A percentile compares a stretch with the other conserved stretches of the same genome.
phyloP scores from a whole-genome alignment of 345 rosid genomes.

The Moricandia moricandioides region DNA sequence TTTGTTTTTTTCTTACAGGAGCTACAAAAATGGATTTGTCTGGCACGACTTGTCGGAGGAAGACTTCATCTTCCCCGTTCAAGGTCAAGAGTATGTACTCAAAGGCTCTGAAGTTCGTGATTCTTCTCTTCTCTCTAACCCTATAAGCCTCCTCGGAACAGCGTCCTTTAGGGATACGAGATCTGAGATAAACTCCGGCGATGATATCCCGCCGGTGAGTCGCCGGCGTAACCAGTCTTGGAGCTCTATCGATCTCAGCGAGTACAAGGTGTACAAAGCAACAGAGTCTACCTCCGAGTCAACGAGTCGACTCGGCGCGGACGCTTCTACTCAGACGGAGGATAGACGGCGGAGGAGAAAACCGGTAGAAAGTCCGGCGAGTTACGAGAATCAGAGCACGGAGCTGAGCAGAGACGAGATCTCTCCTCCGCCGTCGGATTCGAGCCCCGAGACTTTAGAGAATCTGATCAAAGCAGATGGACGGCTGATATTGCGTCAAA shows the following conservation, averaged over 20 bases:
- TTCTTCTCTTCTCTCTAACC: slow-evolving; percentile 33
- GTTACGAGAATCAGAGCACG: slow-evolving; percentile 41
- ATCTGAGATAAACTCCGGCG: slow-evolving; percentile 30
- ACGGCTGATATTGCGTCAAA: slow-evolving; percentile 46
- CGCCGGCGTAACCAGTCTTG: slow-evolving; percentile 79
- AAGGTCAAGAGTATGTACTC: slow-evolving; percentile 82
- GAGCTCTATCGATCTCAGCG: slow-evolving; percentile 74
- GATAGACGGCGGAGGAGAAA: slow-evolving; percentile 59
- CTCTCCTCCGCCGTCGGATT: slow-evolving; percentile 95
- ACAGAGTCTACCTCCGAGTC: slow-evolving; percentile 57
- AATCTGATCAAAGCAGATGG: slow-evolving; percentile 73
- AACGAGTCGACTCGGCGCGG: slow-evolving; percentile 53
- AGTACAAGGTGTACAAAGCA: slow-evolving; percentile 69
- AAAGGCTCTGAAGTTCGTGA: slow-evolving; percentile 86
- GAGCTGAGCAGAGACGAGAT: slow-evolving; percentile 75
- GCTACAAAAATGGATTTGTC: slow-evolving; percentile 89
- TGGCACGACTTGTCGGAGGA: slow-evolving; percentile 86
- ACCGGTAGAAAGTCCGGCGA: slow-evolving; percentile 27
- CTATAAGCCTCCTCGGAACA: slow-evolving; percentile 44
- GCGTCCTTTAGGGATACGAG: slow-evolving; percentile 49
- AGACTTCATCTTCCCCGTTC: slow-evolving; percentile 79
- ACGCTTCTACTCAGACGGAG: slow-evolving; percentile 90
- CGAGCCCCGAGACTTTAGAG: slow-evolving; percentile 89
- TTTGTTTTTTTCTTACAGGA: slow-evolving; percentile 41
- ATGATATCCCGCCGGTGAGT: slow-evolving; percentile 40